phyloP scores from a whole-genome alignment of 345 rosid species.

The Boechera retrofracta region DNA sequence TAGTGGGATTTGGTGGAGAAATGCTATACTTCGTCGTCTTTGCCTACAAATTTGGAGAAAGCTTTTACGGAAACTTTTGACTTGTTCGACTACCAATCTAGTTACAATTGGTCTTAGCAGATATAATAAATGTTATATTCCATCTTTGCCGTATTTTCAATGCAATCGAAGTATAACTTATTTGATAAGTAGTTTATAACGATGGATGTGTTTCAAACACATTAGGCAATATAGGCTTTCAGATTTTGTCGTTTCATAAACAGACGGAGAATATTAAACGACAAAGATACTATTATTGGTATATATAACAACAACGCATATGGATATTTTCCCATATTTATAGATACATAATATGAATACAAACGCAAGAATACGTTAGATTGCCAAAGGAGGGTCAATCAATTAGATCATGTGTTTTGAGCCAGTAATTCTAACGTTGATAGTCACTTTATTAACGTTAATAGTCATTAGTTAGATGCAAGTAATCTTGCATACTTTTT shows the following conservation, averaged over 20 bases:
- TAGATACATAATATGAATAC: background rate
- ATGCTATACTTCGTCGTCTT: slow-evolving; percentile 34
- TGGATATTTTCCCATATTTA: background rate
- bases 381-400: background rate
- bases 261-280: slow-evolving; percentile 12
- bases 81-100: slow-evolving; percentile 27
- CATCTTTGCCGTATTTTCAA: slow-evolving; percentile 18
- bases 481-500: background rate
- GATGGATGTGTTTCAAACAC: slow-evolving; percentile 12
- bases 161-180: slow-evolving; percentile 2
- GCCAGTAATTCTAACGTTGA: slow-evolving; percentile 11
- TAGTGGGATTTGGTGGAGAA: slow-evolving; percentile 41
- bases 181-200: slow-evolving; percentile 13
- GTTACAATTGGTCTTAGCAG: slow-evolving; percentile 6
- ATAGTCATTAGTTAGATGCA: background rate
- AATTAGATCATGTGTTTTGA: slow-evolving; percentile 6
- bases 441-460: background rate
- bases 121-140: background rate
- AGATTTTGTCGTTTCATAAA: slow-evolving; percentile 34
- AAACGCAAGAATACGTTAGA: background rate
- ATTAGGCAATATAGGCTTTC: background rate
- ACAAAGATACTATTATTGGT: slow-evolving; percentile 6
- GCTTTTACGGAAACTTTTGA: slow-evolving; percentile 30
- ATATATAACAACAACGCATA: slow-evolving; percentile 10
- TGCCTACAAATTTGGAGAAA: slow-evolving; percentile 30